Conservation (phyloP, 1,284 basidiomycete genomes). For the Fomitopsis palustris region DNA sequence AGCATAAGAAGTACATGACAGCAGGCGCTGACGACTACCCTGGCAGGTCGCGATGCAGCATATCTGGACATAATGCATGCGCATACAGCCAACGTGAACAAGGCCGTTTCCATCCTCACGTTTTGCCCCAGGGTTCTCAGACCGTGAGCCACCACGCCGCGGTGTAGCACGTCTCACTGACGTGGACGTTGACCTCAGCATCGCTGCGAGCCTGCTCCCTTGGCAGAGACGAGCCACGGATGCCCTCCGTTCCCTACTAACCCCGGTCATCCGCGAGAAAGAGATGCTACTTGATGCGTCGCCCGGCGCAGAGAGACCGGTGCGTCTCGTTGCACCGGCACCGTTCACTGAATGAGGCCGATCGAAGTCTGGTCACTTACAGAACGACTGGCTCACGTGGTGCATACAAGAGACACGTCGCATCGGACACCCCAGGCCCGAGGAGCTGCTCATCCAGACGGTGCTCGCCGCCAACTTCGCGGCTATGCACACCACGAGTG, state of each 20-base stretch:
- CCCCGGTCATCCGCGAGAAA: not conserved
- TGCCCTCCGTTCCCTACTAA: not conserved
- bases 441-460: slow-evolving; percentile 28
- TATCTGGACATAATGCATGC: no score
- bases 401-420: slow-evolving; percentile 36
- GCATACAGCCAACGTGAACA: no score
- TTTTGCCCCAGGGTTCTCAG: no score
- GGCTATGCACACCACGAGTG: slow-evolving; percentile 38
- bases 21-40: no score
- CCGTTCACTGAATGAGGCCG: not conserved
- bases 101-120: no score
- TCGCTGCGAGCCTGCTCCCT: slow-evolving; percentile 7
- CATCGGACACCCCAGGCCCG: slow-evolving; percentile 27
- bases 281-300: slow-evolving; percentile 28
- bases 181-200: slow-evolving; percentile 1
- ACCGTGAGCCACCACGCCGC: no score
- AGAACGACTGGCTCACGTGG: slow-evolving; percentile 35
- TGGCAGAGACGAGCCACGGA: not conserved
- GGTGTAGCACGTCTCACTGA: no score
- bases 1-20: not conserved
- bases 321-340: slow-evolving; percentile 9
- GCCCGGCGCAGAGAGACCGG: slow-evolving; percentile 26
- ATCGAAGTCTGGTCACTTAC: not conserved
- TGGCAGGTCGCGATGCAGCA: no score
- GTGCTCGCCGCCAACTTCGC: slow-evolving; percentile 43